phyloP scores from a whole-genome alignment of 495 filamentous ascomycete genomes.

The Hypoxylon trugodes region DNA sequence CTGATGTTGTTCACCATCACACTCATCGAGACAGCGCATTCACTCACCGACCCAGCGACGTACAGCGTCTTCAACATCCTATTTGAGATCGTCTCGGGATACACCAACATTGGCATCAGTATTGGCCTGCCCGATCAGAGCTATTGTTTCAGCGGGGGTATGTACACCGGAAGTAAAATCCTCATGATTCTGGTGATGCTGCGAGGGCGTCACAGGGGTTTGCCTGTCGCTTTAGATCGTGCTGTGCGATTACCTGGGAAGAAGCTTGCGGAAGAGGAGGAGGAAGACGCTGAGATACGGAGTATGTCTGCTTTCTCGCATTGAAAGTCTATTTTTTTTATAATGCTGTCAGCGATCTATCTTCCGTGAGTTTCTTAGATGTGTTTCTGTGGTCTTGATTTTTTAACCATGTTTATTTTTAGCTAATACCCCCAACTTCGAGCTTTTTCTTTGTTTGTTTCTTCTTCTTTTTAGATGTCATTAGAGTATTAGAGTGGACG shows the following conservation, averaged over 20 bases:
- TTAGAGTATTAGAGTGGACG: too few relatives aligned
- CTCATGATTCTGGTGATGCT: conserved; percentile 83
- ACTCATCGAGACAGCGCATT: conserved; percentile 73
- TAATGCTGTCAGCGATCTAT: too few relatives aligned
- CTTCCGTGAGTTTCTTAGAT: too few relatives aligned
- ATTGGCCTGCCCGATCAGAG: conserved; percentile 72
- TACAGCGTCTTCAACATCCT: conserved; percentile 85
- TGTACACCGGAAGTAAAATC: conserved; percentile 75
- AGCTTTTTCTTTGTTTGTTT: too few relatives aligned
- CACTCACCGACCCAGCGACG: conserved; percentile 67
- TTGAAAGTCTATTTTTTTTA: background rate
- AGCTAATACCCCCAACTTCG: too few relatives aligned
- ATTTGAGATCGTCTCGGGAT: conserved; percentile 84
- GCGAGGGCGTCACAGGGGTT: conserved; percentile 76
- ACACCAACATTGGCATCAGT: conserved; percentile 83
- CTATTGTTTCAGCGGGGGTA: conserved; percentile 76
- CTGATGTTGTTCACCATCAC: conserved; percentile 75
- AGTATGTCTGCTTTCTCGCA: conserved; percentile 30
- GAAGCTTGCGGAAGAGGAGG: conserved; percentile 54
- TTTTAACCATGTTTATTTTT: too few relatives aligned
- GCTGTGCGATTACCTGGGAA: conserved; percentile 76
- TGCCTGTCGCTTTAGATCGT: conserved; percentile 82
- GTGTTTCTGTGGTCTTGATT: too few relatives aligned
- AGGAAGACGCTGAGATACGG: conserved; percentile 51
- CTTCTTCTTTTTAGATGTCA: too few relatives aligned